These are phyloP conservation scores for Glebionis coronaria DNA, from an alignment of 129 eudicot species.

Conservation along the genomic window DNA sequence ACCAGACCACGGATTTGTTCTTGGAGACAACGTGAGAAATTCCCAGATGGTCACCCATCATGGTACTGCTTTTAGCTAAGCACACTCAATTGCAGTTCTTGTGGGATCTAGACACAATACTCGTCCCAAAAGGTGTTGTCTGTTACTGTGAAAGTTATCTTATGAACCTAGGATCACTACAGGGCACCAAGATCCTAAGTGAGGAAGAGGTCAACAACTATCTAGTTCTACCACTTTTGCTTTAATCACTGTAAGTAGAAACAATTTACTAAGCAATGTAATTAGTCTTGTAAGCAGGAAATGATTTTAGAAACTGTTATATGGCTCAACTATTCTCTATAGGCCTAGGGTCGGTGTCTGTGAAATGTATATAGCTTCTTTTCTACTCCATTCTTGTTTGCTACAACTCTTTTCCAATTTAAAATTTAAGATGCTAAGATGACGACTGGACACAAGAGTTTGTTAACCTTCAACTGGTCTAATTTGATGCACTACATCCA, in stretches of 20 bases:
- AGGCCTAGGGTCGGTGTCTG: background rate
- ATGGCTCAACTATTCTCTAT: constrained; percentile 2
- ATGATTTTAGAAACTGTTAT: background rate
- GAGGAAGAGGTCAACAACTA: background rate
- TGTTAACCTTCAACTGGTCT: background rate
- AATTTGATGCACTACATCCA: background rate
- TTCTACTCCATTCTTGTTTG: constrained; percentile 2
- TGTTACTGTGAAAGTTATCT: too few relatives aligned
- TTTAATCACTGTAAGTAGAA: background rate
- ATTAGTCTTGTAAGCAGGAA: background rate
- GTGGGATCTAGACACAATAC: too few relatives aligned
- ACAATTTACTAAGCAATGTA: background rate
- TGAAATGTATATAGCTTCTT: background rate
- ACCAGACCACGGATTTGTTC: background rate
- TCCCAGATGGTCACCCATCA: background rate
- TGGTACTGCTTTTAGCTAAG: background rate
- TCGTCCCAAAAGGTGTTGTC: too few relatives aligned
- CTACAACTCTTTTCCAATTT: background rate
- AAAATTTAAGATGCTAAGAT: constrained; percentile 2
- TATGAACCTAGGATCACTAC: too few relatives aligned
- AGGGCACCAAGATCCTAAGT: background rate
- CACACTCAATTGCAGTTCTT: too few relatives aligned
- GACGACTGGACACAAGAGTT: background rate
- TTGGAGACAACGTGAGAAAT: background rate
- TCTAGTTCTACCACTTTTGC: background rate